Base-by-base conservation (phyloP, 768 basidiomycete species). In the Candolleomyces aberdarensis region DNA sequence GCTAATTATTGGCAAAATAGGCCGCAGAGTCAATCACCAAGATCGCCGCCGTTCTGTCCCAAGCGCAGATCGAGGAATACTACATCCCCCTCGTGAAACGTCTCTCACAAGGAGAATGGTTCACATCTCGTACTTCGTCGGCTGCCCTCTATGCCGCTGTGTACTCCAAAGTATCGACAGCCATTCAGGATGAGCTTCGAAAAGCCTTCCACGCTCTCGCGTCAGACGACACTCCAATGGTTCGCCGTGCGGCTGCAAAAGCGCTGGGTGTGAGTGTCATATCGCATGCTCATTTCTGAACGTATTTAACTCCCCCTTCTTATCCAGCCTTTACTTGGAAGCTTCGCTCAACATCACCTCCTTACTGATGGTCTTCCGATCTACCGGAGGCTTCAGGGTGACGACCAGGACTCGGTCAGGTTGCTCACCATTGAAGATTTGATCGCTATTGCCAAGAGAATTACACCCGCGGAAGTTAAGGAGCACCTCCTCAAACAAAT, bases 351-450 rank as follows among this genome's bases (percentile, higher is more conserved):
- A 71, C 83, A 83, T 50, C 86, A 94, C 63, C 86, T 98, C 61
- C 70, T 96, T 62, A 83, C 88, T 54, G 96, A 98, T 71, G 89
- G 92, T 57, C 79, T 99, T 20, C 89, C 94, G 55, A 85, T 98
- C 63, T 98, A 98, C 77, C 89, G 93, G 65, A 89, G 91, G 75
- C 88, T 99, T 59, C 91, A 97, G 67, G 83, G 87, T 5, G 97
- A 99, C 71, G 97, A 99, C 74, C 97, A 98, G 74, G 97, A 99
- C 74, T 98, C 96, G 22, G 97, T 99, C 57, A 87, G 97, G 59
- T 79, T 98, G 17, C 76, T 99, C 68, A 98, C 97, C 5, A 93
- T 98, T 55, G 93, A 98, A 70, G 94, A 95, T 71, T 81, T 99
- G 63, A 98, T 98, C 73, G 89, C 89, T 60, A 91, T 98, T 71